Base-by-base conservation (phyloP, 495 filamentous ascomycete species). In the Penicillium soppii region DNA sequence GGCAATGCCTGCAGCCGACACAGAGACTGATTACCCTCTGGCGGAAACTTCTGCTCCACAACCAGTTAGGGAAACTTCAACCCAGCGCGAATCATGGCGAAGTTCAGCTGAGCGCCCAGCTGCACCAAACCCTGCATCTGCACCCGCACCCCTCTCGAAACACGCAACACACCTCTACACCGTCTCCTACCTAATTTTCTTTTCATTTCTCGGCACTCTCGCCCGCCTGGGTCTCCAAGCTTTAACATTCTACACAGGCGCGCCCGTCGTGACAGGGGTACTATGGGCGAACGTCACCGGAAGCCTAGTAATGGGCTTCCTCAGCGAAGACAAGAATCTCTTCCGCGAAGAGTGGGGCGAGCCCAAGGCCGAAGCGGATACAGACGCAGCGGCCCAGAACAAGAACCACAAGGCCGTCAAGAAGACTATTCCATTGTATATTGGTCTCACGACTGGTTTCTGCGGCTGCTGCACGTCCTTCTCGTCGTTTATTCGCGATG, bases 261-360 rank as follows among this genome's bases (percentile, higher is more conserved):
- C 88, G 0, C 91, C 91, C 4, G 72, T 92, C 22, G 71, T 84
- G 3, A 90, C 86, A 26, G 73, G 82, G 35, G 84, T 90, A 3
- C 69, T 96, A 25, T 98, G 94, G 94, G 87, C 92, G 37, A 96
- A 98, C 58, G 86, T 96, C 52, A 80, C 71, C n/a, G 94, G 94
- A 8, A 85, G 84, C 48, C 57, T 95, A 0, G 49, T 96, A 38
- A 85, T 98, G 81, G 92, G 94, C 16, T 95, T 95, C 63, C 72
- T 98, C 12, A 67, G 80, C 17, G 88, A 96, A 71, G 91, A 95
- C 61, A 75, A 80, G 54, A 84, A 79, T 56, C 71, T 96, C 21
- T 96, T 96, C 69, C 77, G 78, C 48, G 72, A 81, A 52, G 82
- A 85, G 70, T 87, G 80, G 83, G 80, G 79, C 13, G 1, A 20